phyloP scores from a whole-genome alignment of 2,329 filamentous ascomycete genomes.

The Botrytis fragariae region DNA sequence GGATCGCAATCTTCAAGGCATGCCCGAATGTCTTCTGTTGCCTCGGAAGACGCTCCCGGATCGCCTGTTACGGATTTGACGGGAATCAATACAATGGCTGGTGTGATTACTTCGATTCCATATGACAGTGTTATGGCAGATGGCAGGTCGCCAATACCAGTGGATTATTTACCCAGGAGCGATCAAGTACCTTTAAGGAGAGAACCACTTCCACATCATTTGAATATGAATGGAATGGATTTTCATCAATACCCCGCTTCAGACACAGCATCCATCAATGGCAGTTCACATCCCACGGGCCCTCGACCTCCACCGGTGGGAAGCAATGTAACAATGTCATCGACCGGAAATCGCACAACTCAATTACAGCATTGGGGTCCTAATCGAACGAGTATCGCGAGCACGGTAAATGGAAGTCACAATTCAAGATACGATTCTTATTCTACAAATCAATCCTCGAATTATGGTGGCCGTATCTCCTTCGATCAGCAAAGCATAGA shows the following conservation, averaged over 20 bases:
- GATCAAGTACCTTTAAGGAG: slow-evolving; percentile 63
- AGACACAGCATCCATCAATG: slow-evolving; percentile 52
- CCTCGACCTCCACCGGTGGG: slow-evolving; percentile 57
- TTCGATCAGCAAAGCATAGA: slow-evolving; percentile 65
- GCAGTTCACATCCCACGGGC: slow-evolving; percentile 57
- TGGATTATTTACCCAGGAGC: slow-evolving; percentile 69
- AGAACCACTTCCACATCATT: slow-evolving; percentile 77
- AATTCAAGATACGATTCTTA: slow-evolving; percentile 64
- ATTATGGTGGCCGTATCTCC: slow-evolving; percentile 44
- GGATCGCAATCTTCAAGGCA: slow-evolving; percentile 73
- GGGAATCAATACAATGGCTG: slow-evolving; percentile 71
- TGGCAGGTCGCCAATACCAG: slow-evolving; percentile 65
- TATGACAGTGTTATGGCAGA: slow-evolving; percentile 71
- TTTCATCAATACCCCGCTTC: slow-evolving; percentile 87
- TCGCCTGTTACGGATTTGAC: slow-evolving; percentile 58
- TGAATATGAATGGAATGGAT: slow-evolving; percentile 74
- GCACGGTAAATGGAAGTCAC: slow-evolving; percentile 49
- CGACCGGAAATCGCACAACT: slow-evolving; percentile 64
- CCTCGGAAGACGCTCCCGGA: slow-evolving; percentile 67
- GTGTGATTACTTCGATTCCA: slow-evolving; percentile 82
- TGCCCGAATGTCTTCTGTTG: slow-evolving; percentile 67
- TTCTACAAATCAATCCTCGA: slow-evolving; percentile 42
- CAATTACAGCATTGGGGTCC: slow-evolving; percentile 78
- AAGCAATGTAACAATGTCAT: slow-evolving; percentile 68
- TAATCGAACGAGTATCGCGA: slow-evolving; percentile 47